A percentile compares a stretch with the other conserved stretches of the same genome.
Evolutionary conservation across 2,329 filamentous ascomycete species (phyloP).

Genomic region (Mollisiaceae sp.): DNA sequence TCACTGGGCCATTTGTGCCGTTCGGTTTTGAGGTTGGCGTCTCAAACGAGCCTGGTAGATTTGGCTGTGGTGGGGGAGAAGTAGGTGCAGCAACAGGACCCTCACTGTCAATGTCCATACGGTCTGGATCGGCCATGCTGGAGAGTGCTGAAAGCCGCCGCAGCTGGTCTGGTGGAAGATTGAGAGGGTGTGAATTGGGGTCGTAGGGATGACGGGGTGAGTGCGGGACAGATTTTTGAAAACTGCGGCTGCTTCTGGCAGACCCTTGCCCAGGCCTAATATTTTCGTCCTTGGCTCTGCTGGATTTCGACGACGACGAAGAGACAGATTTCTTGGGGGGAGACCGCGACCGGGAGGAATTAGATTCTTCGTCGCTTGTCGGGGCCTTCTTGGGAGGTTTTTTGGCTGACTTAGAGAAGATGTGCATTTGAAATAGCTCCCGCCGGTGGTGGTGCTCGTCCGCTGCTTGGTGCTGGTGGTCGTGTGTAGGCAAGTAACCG

Average conservation of each 20-base stretch:
- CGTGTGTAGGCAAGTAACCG: conserved; percentile 21
- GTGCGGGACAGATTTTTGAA: conserved; percentile 35
- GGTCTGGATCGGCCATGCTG: conserved; percentile 57
- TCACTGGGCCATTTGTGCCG: conserved; percentile 45
- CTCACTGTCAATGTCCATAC: conserved; percentile 81
- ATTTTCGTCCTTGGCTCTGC: conserved; percentile 39
- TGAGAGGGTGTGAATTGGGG: conserved; percentile 82
- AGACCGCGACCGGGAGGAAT: conserved; percentile 37
- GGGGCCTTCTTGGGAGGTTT: conserved; percentile 41
- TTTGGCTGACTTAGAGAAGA: conserved; percentile 44
- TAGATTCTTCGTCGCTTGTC: conserved; percentile 36
- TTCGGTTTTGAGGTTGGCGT: conserved; percentile 53
- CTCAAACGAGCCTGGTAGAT: conserved; percentile 49
- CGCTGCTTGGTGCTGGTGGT: not conserved
- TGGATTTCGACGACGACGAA: conserved; percentile 31
- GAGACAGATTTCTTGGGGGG: conserved; percentile 40
- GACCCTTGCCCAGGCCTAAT: conserved; percentile 37
- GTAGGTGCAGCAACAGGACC: conserved; percentile 52
- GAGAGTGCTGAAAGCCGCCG: conserved; percentile 75
- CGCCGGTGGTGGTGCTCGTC: conserved; percentile 11
- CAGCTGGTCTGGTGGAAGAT: conserved; percentile 87
- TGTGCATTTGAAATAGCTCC: conserved; percentile 40
- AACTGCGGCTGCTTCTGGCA: conserved; percentile 38
- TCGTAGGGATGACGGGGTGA: conserved; percentile 55
- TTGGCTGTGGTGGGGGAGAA: conserved; percentile 58